Conservation (phyloP, 163 green algal genomes). For the Smithsoniella earleae region DNA sequence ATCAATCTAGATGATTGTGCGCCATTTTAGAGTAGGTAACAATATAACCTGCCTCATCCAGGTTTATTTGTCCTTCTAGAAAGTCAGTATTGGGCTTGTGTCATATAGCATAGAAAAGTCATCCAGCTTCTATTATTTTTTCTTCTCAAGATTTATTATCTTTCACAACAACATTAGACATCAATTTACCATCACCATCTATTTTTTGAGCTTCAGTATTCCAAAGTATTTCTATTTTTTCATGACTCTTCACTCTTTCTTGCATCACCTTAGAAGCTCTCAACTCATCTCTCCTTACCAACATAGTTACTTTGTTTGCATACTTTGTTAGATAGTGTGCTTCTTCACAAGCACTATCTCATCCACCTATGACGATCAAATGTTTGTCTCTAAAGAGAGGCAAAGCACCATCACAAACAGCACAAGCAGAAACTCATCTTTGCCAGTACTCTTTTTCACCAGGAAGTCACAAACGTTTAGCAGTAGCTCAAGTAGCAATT, state of each 20-base stretch:
- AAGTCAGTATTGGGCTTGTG: slow-evolving; percentile 80
- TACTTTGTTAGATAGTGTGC: slow-evolving; percentile 84
- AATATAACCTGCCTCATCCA: slow-evolving; percentile 74
- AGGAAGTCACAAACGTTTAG: slow-evolving; percentile 37
- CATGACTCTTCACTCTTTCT: slow-evolving; percentile 58
- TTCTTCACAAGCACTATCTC: slow-evolving; percentile 88
- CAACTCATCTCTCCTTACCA: slow-evolving; percentile 68
- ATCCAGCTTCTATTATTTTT: slow-evolving; percentile 49
- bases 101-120: slow-evolving; percentile 84
- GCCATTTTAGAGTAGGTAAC: slow-evolving; percentile 50
- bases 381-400: slow-evolving; percentile 83
- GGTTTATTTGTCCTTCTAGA: slow-evolving; percentile 57
- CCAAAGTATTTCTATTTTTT: slow-evolving; percentile 80
- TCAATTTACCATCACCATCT: slow-evolving; percentile 56
- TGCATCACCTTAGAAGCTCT: slow-evolving; percentile 84
- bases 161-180: slow-evolving; percentile 36
- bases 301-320: slow-evolving; percentile 78
- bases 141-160: slow-evolving; percentile 59
- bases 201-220: slow-evolving; percentile 62
- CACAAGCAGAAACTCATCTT: slow-evolving; percentile 80
- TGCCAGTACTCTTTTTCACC: slow-evolving; percentile 68
- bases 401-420: slow-evolving; percentile 81
- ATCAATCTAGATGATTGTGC: too few relatives aligned
- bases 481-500: slow-evolving; percentile 54
- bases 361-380: slow-evolving; percentile 78